A percentile compares a stretch with the other conserved stretches of the same genome.
These are phyloP conservation scores for Aspergillus chevalieri DNA, from an alignment of 2,329 filamentous ascomycete species.

Conservation along the genomic window DNA sequence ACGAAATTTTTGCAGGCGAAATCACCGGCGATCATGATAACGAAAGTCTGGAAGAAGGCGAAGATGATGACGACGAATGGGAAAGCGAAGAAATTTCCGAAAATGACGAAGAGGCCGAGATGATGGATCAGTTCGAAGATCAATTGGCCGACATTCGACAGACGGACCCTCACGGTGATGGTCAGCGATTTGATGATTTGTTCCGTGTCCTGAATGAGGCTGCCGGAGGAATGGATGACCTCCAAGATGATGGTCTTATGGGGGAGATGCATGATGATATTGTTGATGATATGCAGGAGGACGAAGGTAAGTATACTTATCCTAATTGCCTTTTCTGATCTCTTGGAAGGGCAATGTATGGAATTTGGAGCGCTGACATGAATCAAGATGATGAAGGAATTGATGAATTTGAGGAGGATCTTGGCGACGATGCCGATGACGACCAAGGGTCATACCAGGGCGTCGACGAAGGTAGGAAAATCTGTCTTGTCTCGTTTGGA, in stretches of 20 bases:
- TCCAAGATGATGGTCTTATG: constrained; percentile 42
- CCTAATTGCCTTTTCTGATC: background rate
- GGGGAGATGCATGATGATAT: constrained; percentile 44
- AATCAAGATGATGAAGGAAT: constrained; percentile 53
- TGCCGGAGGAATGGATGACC: constrained; percentile 37
- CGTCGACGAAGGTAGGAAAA: constrained; percentile 26
- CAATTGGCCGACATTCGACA: constrained; percentile 37
- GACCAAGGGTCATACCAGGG: constrained; percentile 38
- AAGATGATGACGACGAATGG: constrained; percentile 42
- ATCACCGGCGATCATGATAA: constrained; percentile 53
- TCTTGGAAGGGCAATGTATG: background rate
- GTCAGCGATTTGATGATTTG: constrained; percentile 40
- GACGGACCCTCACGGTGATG: constrained; percentile 35
- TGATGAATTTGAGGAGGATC: constrained; percentile 41
- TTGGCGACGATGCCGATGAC: constrained; percentile 40
- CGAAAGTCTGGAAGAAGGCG: constrained; percentile 40
- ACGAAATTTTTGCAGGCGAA: constrained; percentile 48
- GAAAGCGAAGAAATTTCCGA: constrained; percentile 45
- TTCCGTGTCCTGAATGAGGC: constrained; percentile 40
- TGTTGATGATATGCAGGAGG: constrained; percentile 52
- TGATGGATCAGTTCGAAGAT: constrained; percentile 40
- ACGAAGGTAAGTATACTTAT: constrained; percentile 43
- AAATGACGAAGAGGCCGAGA: constrained; percentile 41
- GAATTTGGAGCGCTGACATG: constrained; percentile 19
- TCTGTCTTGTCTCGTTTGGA: background rate